Evolutionary conservation across 208 protist species (phyloP).

Genomic region (Leishmania lainsoni): DNA sequence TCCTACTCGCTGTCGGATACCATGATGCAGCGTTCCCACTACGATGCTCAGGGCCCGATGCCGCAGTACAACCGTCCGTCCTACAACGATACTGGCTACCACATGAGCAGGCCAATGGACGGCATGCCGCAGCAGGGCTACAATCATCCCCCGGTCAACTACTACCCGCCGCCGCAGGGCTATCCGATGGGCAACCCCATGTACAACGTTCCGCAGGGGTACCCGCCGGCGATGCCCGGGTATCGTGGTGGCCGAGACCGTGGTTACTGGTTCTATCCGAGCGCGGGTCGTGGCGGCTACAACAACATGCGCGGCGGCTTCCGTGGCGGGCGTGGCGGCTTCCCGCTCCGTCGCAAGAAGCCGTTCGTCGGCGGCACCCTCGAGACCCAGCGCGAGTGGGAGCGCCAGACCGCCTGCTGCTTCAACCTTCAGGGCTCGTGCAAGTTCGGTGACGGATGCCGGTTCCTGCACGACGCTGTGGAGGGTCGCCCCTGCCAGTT

Average conservation of each 20-base stretch:
- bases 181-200: slow-evolving; percentile 41
- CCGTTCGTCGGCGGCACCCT: slow-evolving; percentile 84
- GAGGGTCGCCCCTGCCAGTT: slow-evolving; percentile 64
- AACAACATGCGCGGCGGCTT: slow-evolving; percentile 39
- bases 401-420: slow-evolving; percentile 78
- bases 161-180: slow-evolving; percentile 34
- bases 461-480: slow-evolving; percentile 79
- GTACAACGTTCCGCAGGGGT: slow-evolving; percentile 29
- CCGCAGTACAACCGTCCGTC: slow-evolving; percentile 35
- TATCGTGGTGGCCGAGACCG: slow-evolving; percentile 25
- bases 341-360: slow-evolving; percentile 55
- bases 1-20: slow-evolving; percentile 9
- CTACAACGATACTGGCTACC: slow-evolving; percentile 35
- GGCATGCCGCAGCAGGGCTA: slow-evolving; percentile 36
- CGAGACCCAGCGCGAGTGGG: slow-evolving; percentile 78
- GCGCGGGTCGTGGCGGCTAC: slow-evolving; percentile 31
- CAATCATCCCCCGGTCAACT: slow-evolving; percentile 21
- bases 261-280: slow-evolving; percentile 30
- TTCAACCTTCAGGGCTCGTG: slow-evolving; percentile 83
- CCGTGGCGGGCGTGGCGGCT: slow-evolving; percentile 55
- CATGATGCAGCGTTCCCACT: slow-evolving; percentile 30
- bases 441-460: slow-evolving; percentile 79
- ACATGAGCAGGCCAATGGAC: slow-evolving; percentile 27
- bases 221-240: slow-evolving; percentile 27
- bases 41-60: slow-evolving; percentile 20